These are phyloP conservation scores for Umbilicaria muhlenbergii DNA, from an alignment of 495 filamentous ascomycete species.

Conservation along the genomic window DNA sequence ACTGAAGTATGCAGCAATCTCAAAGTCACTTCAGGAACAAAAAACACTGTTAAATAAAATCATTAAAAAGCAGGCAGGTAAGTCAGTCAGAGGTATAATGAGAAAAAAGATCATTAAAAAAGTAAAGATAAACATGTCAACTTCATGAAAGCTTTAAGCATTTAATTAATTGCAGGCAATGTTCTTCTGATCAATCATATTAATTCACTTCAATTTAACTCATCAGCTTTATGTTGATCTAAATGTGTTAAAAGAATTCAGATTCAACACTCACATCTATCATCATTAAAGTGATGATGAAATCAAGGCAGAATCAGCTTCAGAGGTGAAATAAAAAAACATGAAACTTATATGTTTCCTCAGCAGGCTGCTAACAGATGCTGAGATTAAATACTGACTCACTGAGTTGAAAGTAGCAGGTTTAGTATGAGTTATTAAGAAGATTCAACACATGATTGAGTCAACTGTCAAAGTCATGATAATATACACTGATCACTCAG, in stretches of 20 bases:
- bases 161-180: no score
- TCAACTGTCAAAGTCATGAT: background rate
- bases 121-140: background rate
- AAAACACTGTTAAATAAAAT: background rate
- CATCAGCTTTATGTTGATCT: no score
- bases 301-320: no score
- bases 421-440: background rate
- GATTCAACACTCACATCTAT: background rate
- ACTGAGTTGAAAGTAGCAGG: conserved; percentile 5
- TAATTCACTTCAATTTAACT: no score
- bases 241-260: no score
- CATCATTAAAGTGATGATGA: background rate
- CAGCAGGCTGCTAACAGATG: background rate
- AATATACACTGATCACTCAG: background rate
- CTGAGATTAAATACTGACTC: conserved; percentile 2
- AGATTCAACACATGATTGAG: background rate
- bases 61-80: background rate
- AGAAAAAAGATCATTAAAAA: background rate
- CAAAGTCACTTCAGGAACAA: background rate
- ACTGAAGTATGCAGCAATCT: background rate
- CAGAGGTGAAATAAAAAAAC: background rate
- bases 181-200: no score
- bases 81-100: background rate
- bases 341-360: background rate
- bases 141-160: no score